Evolutionary conservation across 2,329 filamentous ascomycete species (phyloP).

Genomic region (Ophiostoma populinum): DNA sequence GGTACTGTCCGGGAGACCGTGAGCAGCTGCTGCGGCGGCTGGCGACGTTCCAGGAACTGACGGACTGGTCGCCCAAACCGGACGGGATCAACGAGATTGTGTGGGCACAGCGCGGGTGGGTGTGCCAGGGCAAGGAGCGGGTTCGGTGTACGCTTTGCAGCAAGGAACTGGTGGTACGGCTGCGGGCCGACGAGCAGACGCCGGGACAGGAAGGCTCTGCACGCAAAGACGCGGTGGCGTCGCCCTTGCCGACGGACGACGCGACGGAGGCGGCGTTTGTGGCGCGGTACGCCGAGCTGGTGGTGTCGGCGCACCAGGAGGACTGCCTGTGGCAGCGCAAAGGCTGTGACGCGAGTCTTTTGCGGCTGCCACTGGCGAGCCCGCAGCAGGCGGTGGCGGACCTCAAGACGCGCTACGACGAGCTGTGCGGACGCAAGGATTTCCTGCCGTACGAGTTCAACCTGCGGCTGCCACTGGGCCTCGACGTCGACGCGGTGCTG

Average conservation of each 20-base stretch:
- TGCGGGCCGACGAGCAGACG: conserved; percentile 36
- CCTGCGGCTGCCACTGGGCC: conserved; percentile 33
- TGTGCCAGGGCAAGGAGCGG: conserved; percentile 65
- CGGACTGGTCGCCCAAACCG: conserved; percentile 86
- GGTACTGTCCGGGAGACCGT: conserved; percentile 76
- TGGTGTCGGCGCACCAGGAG: conserved; percentile 59
- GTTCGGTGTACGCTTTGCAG: conserved; percentile 76
- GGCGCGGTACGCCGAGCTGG: conserved; percentile 55
- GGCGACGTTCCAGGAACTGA: conserved; percentile 78
- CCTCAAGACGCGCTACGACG: conserved; percentile 48
- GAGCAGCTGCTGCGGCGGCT: conserved; percentile 65
- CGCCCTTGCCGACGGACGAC: conserved; percentile 20
- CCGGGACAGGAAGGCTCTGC: background rate
- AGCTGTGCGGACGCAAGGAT: conserved; percentile 33
- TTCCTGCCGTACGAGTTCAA: conserved; percentile 47
- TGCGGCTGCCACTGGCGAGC: conserved; percentile 47
- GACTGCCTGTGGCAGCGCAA: conserved; percentile 73
- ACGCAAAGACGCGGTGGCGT: conserved; percentile 21
- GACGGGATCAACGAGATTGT: conserved; percentile 71
- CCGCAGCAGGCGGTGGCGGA: conserved; percentile 37
- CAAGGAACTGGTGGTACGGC: conserved; percentile 66
- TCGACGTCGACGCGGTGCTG: conserved; percentile 34
- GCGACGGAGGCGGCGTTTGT: conserved; percentile 53
- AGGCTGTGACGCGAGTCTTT: conserved; percentile 60
- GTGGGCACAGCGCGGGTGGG: conserved; percentile 90